A percentile compares a stretch with the other conserved stretches of the same genome.
These are phyloP conservation scores for Paramyrothecium roridum DNA, from an alignment of 2,329 filamentous ascomycete species.

Conservation along the genomic window DNA sequence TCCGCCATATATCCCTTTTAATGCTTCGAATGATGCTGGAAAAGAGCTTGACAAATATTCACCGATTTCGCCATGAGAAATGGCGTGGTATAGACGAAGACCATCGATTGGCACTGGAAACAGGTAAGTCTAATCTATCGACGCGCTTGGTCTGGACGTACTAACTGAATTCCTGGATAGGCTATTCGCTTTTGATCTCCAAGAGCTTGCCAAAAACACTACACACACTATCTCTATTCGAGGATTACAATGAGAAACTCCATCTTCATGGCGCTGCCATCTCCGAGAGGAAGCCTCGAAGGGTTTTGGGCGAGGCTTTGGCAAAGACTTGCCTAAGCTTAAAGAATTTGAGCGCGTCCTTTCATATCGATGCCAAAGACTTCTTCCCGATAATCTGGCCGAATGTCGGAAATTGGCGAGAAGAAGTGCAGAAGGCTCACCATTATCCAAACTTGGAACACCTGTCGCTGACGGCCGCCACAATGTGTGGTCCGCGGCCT, in stretches of 20 bases:
- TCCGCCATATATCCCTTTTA: background rate
- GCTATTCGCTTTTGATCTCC: background rate
- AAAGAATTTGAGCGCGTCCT: background rate
- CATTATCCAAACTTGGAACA: background rate
- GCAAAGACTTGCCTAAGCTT: background rate
- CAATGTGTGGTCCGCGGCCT: background rate
- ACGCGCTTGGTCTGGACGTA: background rate
- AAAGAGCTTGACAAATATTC: background rate
- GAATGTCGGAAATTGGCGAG: background rate
- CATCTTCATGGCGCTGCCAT: background rate
- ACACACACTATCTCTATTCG: background rate
- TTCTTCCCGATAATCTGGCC: background rate
- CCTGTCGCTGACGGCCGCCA: background rate
- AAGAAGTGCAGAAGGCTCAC: background rate
- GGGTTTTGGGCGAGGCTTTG: background rate
- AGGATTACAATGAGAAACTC: background rate
- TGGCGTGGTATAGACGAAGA: background rate
- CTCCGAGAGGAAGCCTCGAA: background rate
- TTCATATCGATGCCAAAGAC: background rate
- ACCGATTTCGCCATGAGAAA: background rate
- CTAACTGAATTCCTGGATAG: background rate
- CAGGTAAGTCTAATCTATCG: background rate
- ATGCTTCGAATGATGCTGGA: background rate
- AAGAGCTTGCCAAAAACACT: background rate
- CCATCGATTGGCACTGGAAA: background rate